Base-by-base conservation (phyloP, 1,284 basidiomycete species). In the Somion occarium region DNA sequence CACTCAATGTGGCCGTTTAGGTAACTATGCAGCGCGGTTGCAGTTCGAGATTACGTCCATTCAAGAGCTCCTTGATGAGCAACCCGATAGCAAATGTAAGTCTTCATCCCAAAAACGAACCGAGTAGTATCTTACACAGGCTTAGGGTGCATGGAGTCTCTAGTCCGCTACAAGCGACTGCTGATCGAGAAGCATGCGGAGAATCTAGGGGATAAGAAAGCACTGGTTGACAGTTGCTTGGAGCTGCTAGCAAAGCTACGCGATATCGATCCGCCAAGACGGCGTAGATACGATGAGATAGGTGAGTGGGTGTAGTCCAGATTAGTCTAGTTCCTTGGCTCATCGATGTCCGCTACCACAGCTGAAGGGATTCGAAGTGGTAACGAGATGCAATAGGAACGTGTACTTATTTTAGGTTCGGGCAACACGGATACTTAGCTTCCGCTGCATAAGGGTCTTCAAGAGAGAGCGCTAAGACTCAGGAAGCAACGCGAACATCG, bases 21-120 rank as follows among this genome's bases (percentile, higher is more conserved):
- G 82, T 3, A 73, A 82, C 1, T 73, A 81, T 48, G 68, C 72
- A 52, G 64, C 67, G 0, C 64, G 88, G 2, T 68, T 98, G 5
- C 70, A 79, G 47, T 76, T 85, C n/a, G 96, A 99, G 68, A 88
- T 98, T 27, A 61, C 63, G 1, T 77, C 81, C 3, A 95, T 98
- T 48, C 74, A 88, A 58, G 93, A 97, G 59, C 75, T 99, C n/a
- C 72, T 94, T 37, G 84, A 89, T 44, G 83, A 94, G 53, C 92
- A 98, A 64, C 88, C 94, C 1, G 92, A 96, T 57, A 93, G 91
- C 58, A 97, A 93, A 77, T 98, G 96, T 93, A 64, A 53, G 85
- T 39, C 13, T 38, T 51, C 24, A 3, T 11, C 27, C 19, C 22
- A n/a, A 15, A 25, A 24, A n/a, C n/a, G n/a, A n/a, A n/a, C n/a